Evolutionary conservation across 1,139 yeast species (phyloP).

Genomic region (Yamadazyma friedrichii): DNA sequence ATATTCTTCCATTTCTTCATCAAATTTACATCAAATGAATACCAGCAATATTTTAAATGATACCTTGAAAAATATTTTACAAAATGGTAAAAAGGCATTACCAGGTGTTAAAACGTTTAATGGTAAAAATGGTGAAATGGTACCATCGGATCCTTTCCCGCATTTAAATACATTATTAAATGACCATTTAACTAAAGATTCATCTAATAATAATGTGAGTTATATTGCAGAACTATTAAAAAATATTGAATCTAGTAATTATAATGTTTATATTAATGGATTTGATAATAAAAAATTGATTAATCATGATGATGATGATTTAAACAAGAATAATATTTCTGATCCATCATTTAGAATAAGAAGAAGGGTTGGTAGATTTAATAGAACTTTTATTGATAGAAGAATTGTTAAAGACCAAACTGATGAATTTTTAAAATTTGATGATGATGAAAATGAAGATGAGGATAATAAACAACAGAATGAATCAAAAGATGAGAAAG

Average conservation of each 20-base stretch:
- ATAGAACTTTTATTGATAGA: slow-evolving; percentile 73
- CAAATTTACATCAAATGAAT: slow-evolving; percentile 70
- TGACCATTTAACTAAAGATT: slow-evolving; percentile 22
- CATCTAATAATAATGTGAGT: slow-evolving; percentile 14
- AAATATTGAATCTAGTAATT: slow-evolving; percentile 47
- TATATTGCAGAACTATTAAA: slow-evolving; percentile 42
- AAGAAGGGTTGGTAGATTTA: slow-evolving; percentile 73
- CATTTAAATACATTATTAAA: slow-evolving; percentile 38
- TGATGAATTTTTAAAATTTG: slow-evolving; percentile 35
- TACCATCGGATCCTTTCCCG: slow-evolving; percentile 44
- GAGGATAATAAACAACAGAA: slow-evolving; percentile 7
- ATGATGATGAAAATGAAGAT: slow-evolving; percentile 25
- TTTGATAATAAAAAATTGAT: slow-evolving; percentile 25
- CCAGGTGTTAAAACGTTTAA: slow-evolving; percentile 47
- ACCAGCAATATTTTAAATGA: slow-evolving; percentile 54
- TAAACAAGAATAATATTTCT: slow-evolving; percentile 33
- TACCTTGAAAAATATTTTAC: slow-evolving; percentile 38
- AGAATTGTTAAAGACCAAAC: slow-evolving; percentile 38
- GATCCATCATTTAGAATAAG: slow-evolving; percentile 67
- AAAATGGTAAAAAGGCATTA: slow-evolving; percentile 40
- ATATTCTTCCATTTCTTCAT: slow-evolving; percentile 73
- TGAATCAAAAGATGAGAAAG: slow-evolving; percentile 6
- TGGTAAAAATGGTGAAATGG: slow-evolving; percentile 44
- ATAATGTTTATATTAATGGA: slow-evolving; percentile 47
- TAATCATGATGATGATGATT: slow-evolving; percentile 22